Evolutionary conservation across 1,139 yeast species (phyloP), one percentile per base, ranked within the genome.

Genomic region (Hyphopichia buzzinii): DNA sequence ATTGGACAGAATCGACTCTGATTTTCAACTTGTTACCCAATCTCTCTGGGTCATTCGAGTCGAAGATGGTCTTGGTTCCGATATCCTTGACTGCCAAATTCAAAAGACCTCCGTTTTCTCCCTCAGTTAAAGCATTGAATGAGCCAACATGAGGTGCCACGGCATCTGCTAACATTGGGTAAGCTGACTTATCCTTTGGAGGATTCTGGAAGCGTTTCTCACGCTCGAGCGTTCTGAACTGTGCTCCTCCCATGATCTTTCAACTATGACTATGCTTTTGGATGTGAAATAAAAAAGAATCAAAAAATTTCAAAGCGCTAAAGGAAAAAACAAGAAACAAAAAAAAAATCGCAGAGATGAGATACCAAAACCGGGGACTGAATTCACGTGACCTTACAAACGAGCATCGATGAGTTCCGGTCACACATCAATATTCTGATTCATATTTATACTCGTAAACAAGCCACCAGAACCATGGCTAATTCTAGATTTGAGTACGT

Each of bases 61-160:
- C 98, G 54, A 87, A 90, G 12, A 88, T 81, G 21, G 89, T 81
- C 55, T 83, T 86, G 44, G 78, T 62, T 8, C 98, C 98, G 45
- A 92, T 88, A 54, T 92, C 98, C 53, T 83, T 73, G 31, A 85
- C 95, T 1, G 86, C 97, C 37, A 84, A 65, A 57, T 90, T 89
- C 44, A 92, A 71, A 31, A 92, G 65, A 4, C 97, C 97, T 25
- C 92, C 95, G 36, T 72, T 79, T 21, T 82, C 79, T 17, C 96
- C 96, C 41, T 86, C 96, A 28, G 95, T 85, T 40, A 92, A 72
- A 11, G 97, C 97, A 70, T 92, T 84, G 72, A 92, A 92, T 2
- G 98, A 92, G 8, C 96, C 97, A 40, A 94, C 76, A 59, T 92
- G 99, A 10, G 98, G 99, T 40, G 80, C 79, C 27, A 92, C 94